A percentile compares a stretch with the other conserved stretches of the same genome.
Conservation (phyloP, 192 early-diverging fungal genomes). For the Phycomyces nitens region DNA sequence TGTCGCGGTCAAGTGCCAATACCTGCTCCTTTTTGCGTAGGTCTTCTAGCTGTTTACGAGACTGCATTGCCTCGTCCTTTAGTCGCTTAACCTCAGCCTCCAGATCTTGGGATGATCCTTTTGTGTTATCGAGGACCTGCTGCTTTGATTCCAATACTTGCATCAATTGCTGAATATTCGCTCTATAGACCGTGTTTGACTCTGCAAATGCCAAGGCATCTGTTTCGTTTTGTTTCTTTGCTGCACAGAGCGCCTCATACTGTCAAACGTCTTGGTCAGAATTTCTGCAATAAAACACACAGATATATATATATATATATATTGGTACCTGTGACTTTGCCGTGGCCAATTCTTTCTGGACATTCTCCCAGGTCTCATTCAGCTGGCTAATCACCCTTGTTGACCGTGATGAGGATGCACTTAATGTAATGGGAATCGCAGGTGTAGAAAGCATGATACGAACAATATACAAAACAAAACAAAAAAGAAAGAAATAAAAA, state of each 20-base stretch:
- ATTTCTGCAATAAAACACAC: conserved; percentile 3
- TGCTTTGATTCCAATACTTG: conserved; percentile 31
- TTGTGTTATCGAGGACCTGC: conserved; percentile 24
- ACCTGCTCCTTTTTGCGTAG: conserved; percentile 19
- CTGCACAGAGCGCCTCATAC: neutral
- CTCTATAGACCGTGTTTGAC: conserved; percentile 20
- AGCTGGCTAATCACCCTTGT: conserved; percentile 16
- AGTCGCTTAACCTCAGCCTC: conserved; percentile 28
- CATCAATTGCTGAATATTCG: conserved; percentile 30
- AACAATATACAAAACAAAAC: neutral
- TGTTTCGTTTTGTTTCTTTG: conserved; percentile 14
- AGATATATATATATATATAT: neutral
- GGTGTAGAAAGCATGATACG: neutral
- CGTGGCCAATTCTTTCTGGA: conserved; percentile 9
- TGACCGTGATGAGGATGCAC: conserved; percentile 5
- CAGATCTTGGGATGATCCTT: conserved; percentile 15
- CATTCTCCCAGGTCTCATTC: conserved; percentile 13
- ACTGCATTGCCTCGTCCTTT: conserved; percentile 27
- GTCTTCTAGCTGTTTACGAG: conserved; percentile 28
- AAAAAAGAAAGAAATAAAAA: neutral
- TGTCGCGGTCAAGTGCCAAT: conserved; percentile 16
- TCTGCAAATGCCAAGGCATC: conserved; percentile 13
- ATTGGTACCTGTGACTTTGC: conserved; percentile 11
- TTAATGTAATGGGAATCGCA: neutral
- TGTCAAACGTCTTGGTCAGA: too few relatives aligned